Evolutionary conservation across 106 monocot genomes (phyloP), one percentile per base, ranked within the genome.

Genomic region (Gastrodia elata): DNA sequence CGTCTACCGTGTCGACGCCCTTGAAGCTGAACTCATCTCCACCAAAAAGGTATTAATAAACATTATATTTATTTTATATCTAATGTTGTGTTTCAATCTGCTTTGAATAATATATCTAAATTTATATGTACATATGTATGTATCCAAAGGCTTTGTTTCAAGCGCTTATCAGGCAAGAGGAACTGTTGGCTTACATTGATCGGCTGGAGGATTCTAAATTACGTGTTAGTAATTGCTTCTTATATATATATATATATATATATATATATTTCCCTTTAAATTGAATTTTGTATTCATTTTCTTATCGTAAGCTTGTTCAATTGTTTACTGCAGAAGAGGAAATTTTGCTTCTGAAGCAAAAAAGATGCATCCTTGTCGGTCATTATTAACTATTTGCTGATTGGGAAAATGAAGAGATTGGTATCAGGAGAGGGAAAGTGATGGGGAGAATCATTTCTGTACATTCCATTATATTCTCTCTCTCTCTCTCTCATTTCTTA

Each of bases 21-120:
- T 85, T 55, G 85, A 85, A 81, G 85, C 85, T 41, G 85, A 85
- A 35, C 78, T 85, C 52, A 85, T 85, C 73, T 39, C 78, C 6
- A 85, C 85, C 13, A 85, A 85, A 74, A 81, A 81, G 85, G 85
- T 85, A 72, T 61, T 44, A 44, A 11, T 11, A n/a, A n/a, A n/a
- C n/a, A n/a, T n/a, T n/a, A n/a, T n/a, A n/a, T n/a, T n/a, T n/a
- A n/a, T n/a, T n/a, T n/a, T n/a, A n/a, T n/a, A n/a, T n/a, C n/a
- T n/a, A n/a, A n/a, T n/a, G n/a, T n/a, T n/a, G n/a, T n/a, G n/a
- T n/a, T n/a, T n/a, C n/a, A n/a, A n/a, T n/a, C n/a, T n/a, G n/a
- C n/a, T n/a, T n/a, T n/a, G n/a, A n/a, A n/a, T n/a, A n/a, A n/a
- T n/a, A n/a, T n/a, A n/a, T n/a, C n/a, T n/a, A n/a, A n/a, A n/a